Evolutionary conservation across 2,329 filamentous ascomycete genomes (phyloP).

Genomic region (Blastomyces percursus): DNA sequence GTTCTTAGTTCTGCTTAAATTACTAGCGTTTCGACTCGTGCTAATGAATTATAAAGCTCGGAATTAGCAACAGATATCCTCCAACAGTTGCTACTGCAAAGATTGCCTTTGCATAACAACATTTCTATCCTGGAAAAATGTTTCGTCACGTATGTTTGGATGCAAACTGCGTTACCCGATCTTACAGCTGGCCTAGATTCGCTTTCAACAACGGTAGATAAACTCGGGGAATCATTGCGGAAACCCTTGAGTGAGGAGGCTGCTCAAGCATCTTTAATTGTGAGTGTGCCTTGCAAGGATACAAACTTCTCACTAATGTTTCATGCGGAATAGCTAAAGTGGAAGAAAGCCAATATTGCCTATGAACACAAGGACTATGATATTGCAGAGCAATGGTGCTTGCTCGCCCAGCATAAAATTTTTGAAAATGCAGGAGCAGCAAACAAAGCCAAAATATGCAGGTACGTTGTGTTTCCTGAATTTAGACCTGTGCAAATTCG

Average conservation of each 20-base stretch:
- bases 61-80: conserved; percentile 40
- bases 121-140: conserved; percentile 56
- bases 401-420: conserved; percentile 52
- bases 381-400: conserved; percentile 59
- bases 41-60: conserved; percentile 19
- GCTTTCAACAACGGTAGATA: conserved; percentile 12
- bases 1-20: conserved; percentile 33
- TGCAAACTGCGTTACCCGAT: conserved; percentile 43
- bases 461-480: conserved; percentile 35
- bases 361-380: conserved; percentile 44
- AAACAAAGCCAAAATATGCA: conserved; percentile 58
- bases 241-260: conserved; percentile 47
- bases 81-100: conserved; percentile 52
- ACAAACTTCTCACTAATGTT: conserved; percentile 6
- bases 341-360: conserved; percentile 61
- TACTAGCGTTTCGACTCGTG: conserved; percentile 6
- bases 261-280: conserved; percentile 41
- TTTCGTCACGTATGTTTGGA: conserved; percentile 57
- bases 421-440: conserved; percentile 55
- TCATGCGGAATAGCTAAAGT: conserved; percentile 51
- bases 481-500: background rate
- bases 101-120: conserved; percentile 42
- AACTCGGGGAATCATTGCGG: conserved; percentile 37
- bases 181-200: conserved; percentile 26
- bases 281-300: conserved; percentile 17